Evolutionary conservation across 345 rosid species (phyloP).

Genomic region (Syzygium jambos): DNA sequence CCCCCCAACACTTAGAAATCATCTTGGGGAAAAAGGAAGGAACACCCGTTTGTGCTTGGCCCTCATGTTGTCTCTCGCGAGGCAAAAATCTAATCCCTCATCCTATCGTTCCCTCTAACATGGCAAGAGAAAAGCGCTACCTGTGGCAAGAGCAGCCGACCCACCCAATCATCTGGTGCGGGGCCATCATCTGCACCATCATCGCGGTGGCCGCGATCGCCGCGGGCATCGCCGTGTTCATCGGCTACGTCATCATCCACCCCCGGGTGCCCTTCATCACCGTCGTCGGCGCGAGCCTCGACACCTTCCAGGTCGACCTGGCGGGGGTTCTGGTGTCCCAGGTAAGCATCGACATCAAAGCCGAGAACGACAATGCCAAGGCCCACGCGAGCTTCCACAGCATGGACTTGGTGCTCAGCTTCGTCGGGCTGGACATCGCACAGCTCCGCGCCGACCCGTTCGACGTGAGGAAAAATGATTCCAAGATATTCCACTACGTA

Average conservation of each 20-base stretch:
- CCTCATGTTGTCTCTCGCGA: constrained; percentile 26
- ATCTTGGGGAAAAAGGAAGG: not conserved
- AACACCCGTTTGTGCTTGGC: not conserved
- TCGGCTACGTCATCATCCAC: constrained; percentile 63
- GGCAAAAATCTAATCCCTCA: not conserved
- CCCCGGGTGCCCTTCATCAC: constrained; percentile 70
- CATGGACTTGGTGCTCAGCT: constrained; percentile 26
- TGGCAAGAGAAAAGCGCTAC: accelerated
- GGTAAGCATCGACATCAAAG: constrained; percentile 35
- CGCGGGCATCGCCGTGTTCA: constrained; percentile 51
- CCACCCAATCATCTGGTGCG: constrained; percentile 58
- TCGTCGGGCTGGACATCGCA: constrained; percentile 39
- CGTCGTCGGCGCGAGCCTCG: constrained; percentile 48
- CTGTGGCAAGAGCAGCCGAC: not conserved
- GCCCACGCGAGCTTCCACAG: constrained; percentile 58
- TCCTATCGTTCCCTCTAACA: not conserved
- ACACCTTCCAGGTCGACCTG: constrained; percentile 26
- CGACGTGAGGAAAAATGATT: constrained; percentile 50
- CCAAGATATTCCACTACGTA: constrained; percentile 25
- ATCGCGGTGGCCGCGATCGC: constrained; percentile 49
- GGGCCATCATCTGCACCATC: constrained; percentile 64
- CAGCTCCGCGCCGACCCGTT: constrained; percentile 29
- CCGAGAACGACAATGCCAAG: constrained; percentile 58
- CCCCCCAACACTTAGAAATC: not conserved
- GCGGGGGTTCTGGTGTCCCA: constrained; percentile 53